A percentile compares a stretch with the other conserved stretches of the same genome.
phyloP scores from a whole-genome alignment of 148 eudicot genomes.

The Chenopodium suecicum region DNA sequence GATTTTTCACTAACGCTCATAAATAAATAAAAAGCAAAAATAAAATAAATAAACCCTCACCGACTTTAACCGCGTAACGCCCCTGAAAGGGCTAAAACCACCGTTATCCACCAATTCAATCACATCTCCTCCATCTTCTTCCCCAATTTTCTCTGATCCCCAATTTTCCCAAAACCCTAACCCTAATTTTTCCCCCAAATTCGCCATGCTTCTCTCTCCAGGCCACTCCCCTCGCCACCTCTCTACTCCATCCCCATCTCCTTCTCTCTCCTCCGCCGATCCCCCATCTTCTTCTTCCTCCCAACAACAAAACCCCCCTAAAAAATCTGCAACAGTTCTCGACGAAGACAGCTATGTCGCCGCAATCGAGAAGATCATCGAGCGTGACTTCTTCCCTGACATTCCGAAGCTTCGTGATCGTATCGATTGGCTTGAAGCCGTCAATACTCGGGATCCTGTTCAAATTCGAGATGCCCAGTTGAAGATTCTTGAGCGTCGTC shows the following conservation, averaged over 20 bases:
- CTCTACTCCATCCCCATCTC: slow-evolving; percentile 66
- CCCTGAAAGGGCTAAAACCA: neutral
- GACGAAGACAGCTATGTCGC: slow-evolving; percentile 90
- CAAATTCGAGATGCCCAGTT: slow-evolving; percentile 87
- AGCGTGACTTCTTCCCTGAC: slow-evolving; percentile 93
- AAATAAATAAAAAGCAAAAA: too few species aligned
- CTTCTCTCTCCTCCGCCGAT: slow-evolving; percentile 54
- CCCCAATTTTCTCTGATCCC: neutral
- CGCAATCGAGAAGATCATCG: slow-evolving; percentile 83
- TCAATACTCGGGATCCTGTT: slow-evolving; percentile 65
- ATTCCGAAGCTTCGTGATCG: slow-evolving; percentile 94
- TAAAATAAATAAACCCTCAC: neutral
- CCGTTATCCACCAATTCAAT: neutral
- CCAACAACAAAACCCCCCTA: slow-evolving; percentile 21
- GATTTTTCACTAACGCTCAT: too few species aligned
- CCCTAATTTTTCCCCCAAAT: slow-evolving; percentile 15
- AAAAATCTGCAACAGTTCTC: slow-evolving; percentile 40
- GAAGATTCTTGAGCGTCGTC: slow-evolving; percentile 77
- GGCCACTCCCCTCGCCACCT: slow-evolving; percentile 91
- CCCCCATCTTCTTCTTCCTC: slow-evolving; percentile 29
- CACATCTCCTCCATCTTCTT: neutral
- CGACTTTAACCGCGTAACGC: neutral
- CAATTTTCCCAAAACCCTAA: slow-evolving; percentile 3
- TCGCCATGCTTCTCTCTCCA: slow-evolving; percentile 72
- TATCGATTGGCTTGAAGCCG: slow-evolving; percentile 88